Evolutionary conservation across 495 filamentous ascomycete species (phyloP).

Genomic region (Aspergillus sclerotioniger): DNA sequence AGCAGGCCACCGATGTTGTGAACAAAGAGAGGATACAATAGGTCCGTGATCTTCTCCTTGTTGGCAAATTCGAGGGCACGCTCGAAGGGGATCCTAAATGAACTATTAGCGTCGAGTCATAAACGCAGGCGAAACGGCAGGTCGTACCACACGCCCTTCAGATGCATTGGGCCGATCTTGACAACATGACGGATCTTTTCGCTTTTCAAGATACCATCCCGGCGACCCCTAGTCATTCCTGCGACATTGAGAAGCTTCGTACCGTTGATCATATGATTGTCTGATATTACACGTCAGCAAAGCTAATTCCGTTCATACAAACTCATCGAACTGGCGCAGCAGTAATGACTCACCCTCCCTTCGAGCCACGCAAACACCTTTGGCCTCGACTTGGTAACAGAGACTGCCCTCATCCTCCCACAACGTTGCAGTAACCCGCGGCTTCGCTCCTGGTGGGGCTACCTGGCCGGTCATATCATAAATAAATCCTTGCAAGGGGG

Average conservation of each 20-base stretch:
- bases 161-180: conserved; percentile 98
- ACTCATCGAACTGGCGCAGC: neutral
- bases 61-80: conserved; percentile 96
- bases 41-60: conserved; percentile 98
- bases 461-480: conserved; percentile 92
- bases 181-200: conserved; percentile 96
- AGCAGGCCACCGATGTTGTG: conserved; percentile 94
- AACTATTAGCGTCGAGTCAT: conserved; percentile 4
- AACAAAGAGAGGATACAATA: conserved; percentile 93
- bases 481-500: conserved; percentile 51
- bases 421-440: conserved; percentile 92
- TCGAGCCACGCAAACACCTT: conserved; percentile 92
- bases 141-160: conserved; percentile 96
- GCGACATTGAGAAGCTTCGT: conserved; percentile 97
- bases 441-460: conserved; percentile 94
- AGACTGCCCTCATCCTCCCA: conserved; percentile 99
- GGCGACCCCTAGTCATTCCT: conserved; percentile 93
- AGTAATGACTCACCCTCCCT: conserved; percentile 71
- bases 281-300: conserved; percentile 46
- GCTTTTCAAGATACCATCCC: conserved; percentile 96
- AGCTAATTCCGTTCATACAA: too few relatives aligned
- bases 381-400: conserved; percentile 96
- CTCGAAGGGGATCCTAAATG: conserved; percentile 89
- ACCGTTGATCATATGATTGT: conserved; percentile 99
- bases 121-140: neutral